These are phyloP conservation scores for Auriculariales sp. DNA, from an alignment of 768 basidiomycete species.

Conservation along the genomic window DNA sequence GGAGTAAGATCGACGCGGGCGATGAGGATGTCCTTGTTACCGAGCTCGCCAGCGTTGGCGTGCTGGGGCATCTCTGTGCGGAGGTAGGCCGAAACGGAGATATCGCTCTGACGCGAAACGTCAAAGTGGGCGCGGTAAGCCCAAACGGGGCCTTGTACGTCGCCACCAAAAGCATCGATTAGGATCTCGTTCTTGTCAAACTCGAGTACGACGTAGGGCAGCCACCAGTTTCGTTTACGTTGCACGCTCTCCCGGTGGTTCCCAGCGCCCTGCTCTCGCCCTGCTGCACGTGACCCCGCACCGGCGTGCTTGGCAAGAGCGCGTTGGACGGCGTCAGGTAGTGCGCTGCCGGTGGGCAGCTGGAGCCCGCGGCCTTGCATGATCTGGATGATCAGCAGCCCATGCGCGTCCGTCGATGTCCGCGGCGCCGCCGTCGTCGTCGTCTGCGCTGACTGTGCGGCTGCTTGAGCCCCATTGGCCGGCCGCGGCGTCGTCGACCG, in stretches of 20 bases:
- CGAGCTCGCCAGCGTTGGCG: conserved; percentile 68
- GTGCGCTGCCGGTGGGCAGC: conserved; percentile 58
- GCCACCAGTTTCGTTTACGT: conserved; percentile 88
- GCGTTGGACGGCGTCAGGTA: conserved; percentile 76
- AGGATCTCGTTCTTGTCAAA: conserved; percentile 97
- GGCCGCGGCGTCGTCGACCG: conserved; percentile 63
- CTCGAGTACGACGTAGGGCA: conserved; percentile 94
- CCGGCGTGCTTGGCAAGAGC: conserved; percentile 56
- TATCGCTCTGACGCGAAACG: conserved; percentile 85
- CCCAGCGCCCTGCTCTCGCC: conserved; percentile 70
- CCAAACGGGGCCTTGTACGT: conserved; percentile 81
- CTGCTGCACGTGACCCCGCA: conserved; percentile 52
- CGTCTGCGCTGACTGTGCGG: conserved; percentile 8
- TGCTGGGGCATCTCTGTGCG: conserved; percentile 68
- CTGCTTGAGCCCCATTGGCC: conserved; percentile 10
- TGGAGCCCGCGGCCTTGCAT: conserved; percentile 61
- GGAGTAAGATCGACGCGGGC: conserved; percentile 86
- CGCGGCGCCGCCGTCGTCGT: conserved; percentile 5
- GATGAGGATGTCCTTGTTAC: conserved; percentile 79
- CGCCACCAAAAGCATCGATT: conserved; percentile 92
- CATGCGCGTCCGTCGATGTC: conserved; percentile 58
- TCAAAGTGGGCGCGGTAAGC: conserved; percentile 94
- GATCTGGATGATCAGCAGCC: conserved; percentile 90
- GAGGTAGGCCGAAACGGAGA: conserved; percentile 84
- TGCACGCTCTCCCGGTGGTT: conserved; percentile 74